These are phyloP conservation scores for Juncus inflexus DNA, from an alignment of 176 grass and related monocot genomes.

Conservation along the genomic window DNA sequence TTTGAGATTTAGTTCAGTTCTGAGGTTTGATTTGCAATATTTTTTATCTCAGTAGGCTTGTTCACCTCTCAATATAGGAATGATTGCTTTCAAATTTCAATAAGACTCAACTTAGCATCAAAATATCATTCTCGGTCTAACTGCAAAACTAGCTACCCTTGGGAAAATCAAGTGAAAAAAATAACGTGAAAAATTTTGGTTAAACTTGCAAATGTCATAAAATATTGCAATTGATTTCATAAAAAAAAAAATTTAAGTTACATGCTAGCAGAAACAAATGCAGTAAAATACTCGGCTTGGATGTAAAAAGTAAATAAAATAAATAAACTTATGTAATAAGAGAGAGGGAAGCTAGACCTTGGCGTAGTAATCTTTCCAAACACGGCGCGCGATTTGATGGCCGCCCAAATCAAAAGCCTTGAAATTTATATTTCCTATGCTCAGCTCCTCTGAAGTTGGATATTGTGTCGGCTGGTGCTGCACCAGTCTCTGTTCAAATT, in stretches of 20 bases:
- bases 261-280: neutral
- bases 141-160: too few species aligned
- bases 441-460: conserved; percentile 81
- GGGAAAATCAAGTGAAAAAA: neutral
- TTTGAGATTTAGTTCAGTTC: too few species aligned
- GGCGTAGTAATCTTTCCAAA: conserved; percentile 97
- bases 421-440: conserved; percentile 83
- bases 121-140: too few species aligned
- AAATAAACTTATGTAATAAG: neutral
- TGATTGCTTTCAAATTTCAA: too few species aligned
- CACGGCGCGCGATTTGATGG: conserved; percentile 89
- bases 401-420: conserved; percentile 91
- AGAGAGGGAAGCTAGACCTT: conserved; percentile 44
- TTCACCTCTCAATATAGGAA: too few species aligned
- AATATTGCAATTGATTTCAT: neutral
- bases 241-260: neutral
- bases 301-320: neutral
- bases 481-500: conserved; percentile 57
- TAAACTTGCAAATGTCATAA: neutral
- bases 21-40: too few species aligned
- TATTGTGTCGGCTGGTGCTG: conserved; percentile 88
- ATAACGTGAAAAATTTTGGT: neutral
- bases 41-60: too few species aligned
- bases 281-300: neutral
- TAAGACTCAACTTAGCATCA: too few species aligned